Conservation (phyloP, 257 asterid genomes). For the Solanum clarkiae region DNA sequence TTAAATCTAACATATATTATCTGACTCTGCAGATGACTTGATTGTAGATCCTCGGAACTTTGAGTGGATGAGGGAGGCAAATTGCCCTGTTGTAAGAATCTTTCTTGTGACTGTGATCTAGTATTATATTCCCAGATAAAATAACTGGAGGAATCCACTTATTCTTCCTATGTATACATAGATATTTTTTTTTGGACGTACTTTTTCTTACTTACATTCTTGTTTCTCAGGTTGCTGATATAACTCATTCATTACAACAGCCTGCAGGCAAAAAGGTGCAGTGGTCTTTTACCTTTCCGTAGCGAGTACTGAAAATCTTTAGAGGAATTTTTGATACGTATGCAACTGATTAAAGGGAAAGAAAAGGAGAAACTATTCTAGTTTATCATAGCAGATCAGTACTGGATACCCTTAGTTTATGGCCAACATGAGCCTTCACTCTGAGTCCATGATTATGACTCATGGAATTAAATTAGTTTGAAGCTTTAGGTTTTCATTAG, state of each 20-base stretch:
- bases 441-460: background rate
- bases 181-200: background rate
- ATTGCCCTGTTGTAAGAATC: slow-evolving; percentile 77
- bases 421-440: background rate
- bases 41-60: slow-evolving; percentile 97
- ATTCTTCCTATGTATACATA: background rate
- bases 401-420: background rate
- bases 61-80: slow-evolving; percentile 94
- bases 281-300: background rate
- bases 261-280: slow-evolving; percentile 97
- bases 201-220: background rate
- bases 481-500: background rate
- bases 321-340: background rate
- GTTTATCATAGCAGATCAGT: background rate
- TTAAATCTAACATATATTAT: background rate
- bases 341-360: background rate
- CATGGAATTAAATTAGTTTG: background rate
- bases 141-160: background rate
- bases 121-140: background rate
- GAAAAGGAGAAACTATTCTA: background rate
- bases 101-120: background rate
- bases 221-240: slow-evolving; percentile 73
- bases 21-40: slow-evolving; percentile 65
- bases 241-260: slow-evolving; percentile 93
- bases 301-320: background rate